Percentiles rank a stretch among this genome's conserved stretches.
These are phyloP conservation scores for Stemphylium vesicarium DNA, from an alignment of 2,329 filamentous ascomycete genomes.

Conservation along the genomic window DNA sequence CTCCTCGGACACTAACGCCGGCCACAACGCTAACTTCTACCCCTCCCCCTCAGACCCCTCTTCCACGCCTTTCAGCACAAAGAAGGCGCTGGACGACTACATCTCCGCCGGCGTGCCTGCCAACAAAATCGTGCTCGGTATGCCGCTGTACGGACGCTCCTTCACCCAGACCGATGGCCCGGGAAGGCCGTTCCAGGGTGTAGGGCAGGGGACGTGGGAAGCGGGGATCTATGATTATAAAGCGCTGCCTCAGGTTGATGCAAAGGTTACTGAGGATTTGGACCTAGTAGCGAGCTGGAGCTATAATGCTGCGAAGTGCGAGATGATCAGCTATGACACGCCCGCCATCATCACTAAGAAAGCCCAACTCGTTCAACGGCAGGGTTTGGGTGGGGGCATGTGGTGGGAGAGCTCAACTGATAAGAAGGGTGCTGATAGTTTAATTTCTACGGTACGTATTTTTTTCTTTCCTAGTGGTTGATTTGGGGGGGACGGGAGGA, in stretches of 20 bases:
- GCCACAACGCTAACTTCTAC: constrained; percentile 44
- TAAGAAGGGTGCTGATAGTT: constrained; percentile 39
- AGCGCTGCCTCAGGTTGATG: constrained; percentile 37
- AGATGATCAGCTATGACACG: constrained; percentile 46
- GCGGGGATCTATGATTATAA: constrained; percentile 48
- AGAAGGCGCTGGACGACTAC: constrained; percentile 42
- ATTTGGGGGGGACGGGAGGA: not conserved
- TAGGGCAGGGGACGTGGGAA: constrained; percentile 45
- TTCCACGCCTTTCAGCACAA: constrained; percentile 45
- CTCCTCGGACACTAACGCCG: constrained; percentile 42
- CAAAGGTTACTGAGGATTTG: constrained; percentile 27
- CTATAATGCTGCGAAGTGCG: constrained; percentile 30
- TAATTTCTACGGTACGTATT: constrained; percentile 40
- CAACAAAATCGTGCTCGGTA: constrained; percentile 46
- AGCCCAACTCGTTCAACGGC: constrained; percentile 28
- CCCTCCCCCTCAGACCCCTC: constrained; percentile 32
- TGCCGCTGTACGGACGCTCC: constrained; percentile 47
- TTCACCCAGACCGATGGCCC: constrained; percentile 46
- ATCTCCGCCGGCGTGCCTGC: constrained; percentile 38
- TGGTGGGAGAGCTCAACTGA: constrained; percentile 48
- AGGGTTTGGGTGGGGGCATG: constrained; percentile 46
- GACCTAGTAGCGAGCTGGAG: constrained; percentile 38
- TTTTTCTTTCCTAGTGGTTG: not conserved
- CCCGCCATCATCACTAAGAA: constrained; percentile 42
- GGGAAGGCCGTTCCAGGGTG: constrained; percentile 39